A percentile compares a stretch with the other conserved stretches of the same genome.
phyloP scores from a whole-genome alignment of 1,284 basidiomycete genomes.

The Ceratorhiza oryzae-sativae region DNA sequence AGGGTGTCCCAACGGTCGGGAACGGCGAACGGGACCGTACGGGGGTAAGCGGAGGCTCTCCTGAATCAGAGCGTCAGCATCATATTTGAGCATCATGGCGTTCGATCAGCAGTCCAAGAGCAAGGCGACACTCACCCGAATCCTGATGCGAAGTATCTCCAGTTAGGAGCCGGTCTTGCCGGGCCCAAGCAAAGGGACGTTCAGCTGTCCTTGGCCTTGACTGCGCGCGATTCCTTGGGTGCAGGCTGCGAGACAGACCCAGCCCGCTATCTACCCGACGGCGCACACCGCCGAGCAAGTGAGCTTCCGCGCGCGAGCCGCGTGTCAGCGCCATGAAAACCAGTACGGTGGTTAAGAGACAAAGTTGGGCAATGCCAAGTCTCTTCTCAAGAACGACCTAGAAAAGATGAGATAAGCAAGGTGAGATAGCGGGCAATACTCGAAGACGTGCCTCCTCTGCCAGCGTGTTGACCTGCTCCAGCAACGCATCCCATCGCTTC shows the following conservation, averaged over 20 bases:
- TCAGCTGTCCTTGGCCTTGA: slow-evolving; percentile 16
- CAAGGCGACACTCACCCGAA: not conserved
- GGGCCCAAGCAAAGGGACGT: slow-evolving; percentile 26
- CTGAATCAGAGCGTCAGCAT: not conserved
- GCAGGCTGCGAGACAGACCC: slow-evolving; percentile 1
- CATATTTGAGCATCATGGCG: not conserved
- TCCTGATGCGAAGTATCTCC: slow-evolving; percentile 32
- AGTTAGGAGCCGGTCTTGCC: slow-evolving; percentile 23
- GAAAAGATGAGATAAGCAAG: slow-evolving; percentile 2
- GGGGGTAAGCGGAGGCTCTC: slow-evolving; percentile 18
- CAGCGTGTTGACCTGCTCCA: slow-evolving; percentile 71
- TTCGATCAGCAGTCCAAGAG: not conserved
- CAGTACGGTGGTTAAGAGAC: slow-evolving; percentile 77
- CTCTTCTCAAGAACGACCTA: slow-evolving; percentile 84
- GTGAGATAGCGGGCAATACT: slow-evolving; percentile 2
- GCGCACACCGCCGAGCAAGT: slow-evolving; percentile 23
- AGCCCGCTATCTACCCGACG: slow-evolving; percentile 24
- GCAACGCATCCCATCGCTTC: slow-evolving; percentile 69
- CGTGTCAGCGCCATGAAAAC: slow-evolving; percentile 85
- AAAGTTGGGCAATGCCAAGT: slow-evolving; percentile 81
- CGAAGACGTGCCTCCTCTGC: slow-evolving; percentile 68
- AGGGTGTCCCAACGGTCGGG: slow-evolving; percentile 1
- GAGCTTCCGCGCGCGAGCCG: slow-evolving; percentile 57
- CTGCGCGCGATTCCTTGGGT: slow-evolving; percentile 26
- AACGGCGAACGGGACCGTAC: not conserved